A percentile compares a stretch with the other conserved stretches of the same genome.
These are phyloP conservation scores for Candida sanyaensis DNA, from an alignment of 1,139 yeast genomes.

Conservation along the genomic window DNA sequence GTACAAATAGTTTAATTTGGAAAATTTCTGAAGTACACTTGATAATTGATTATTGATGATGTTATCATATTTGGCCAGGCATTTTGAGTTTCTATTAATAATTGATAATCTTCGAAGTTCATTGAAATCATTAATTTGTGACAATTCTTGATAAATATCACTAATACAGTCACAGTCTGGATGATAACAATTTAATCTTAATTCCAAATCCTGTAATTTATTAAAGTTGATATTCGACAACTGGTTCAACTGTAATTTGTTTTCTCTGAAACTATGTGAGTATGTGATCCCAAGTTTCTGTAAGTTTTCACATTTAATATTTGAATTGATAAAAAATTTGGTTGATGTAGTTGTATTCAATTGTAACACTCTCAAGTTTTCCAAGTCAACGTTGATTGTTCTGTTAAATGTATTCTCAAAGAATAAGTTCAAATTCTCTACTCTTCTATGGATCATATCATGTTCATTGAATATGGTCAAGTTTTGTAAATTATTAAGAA, in stretches of 20 bases:
- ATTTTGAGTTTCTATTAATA: constrained; percentile 15
- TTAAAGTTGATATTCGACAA: constrained; percentile 11
- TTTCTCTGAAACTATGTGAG: constrained; percentile 14
- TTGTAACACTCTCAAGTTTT: constrained; percentile 8
- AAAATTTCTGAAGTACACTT: constrained; percentile 9
- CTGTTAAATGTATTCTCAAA: constrained; percentile 10
- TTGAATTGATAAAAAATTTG: constrained; percentile 9
- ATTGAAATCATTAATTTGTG: constrained; percentile 7
- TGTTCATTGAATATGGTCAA: constrained; percentile 13
- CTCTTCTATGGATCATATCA: constrained; percentile 4
- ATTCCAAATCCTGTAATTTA: constrained; percentile 12
- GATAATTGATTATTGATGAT: constrained; percentile 11
- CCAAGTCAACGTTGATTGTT: constrained; percentile 2
- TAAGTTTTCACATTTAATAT: constrained; percentile 10
- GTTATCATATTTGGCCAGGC: constrained; percentile 11
- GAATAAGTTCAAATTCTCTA: constrained; percentile 14
- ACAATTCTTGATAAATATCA: constrained; percentile 14
- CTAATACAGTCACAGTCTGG: constrained; percentile 15
- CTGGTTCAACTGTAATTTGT: constrained; percentile 7
- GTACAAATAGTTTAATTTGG: constrained; percentile 10
- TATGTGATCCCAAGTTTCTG: constrained; percentile 12
- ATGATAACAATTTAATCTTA: constrained; percentile 15
- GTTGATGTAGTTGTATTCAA: constrained; percentile 16
- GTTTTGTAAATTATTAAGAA: constrained; percentile 12
- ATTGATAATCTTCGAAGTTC: constrained; percentile 12